Evolutionary conservation across 1,284 basidiomycete species (phyloP), one percentile per base, ranked within the genome.

Genomic region (Cutaneotrichosporon daszewskae): DNA sequence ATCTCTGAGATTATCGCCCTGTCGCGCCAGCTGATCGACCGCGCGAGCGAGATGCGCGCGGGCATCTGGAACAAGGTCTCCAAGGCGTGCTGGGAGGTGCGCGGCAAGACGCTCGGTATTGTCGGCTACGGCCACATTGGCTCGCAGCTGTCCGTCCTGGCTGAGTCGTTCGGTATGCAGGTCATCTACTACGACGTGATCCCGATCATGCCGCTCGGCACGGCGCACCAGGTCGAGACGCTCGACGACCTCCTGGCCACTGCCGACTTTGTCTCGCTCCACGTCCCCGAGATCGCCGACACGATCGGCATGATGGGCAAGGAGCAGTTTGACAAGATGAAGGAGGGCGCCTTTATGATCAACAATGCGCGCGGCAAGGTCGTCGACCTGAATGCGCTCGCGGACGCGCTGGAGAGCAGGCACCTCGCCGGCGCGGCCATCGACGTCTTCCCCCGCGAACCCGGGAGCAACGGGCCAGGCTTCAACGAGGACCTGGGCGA

Each of bases 1-100:
- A 84, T 99, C 68, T 80, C 83, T 50, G 95, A 99, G 73, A 78
- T 97, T 62, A 83, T 99, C 61, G 84, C 84, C 6, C 83, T 99
- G 51, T 95, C 95, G 12, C 85, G 95, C 31, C 95, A 99, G 70
- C 80, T 96, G 55, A 82, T 85, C 57, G 88, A 99, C 72, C 85
- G 95, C 45, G 76, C 84, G 14, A 80, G 77, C 58, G 95, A 99
- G 74, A 80, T 99, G 76, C 82, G 83, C 46, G 75, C 80, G 19
- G 94, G 94, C 36, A 75, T 85, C 56, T 99, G 95, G 95, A 98
- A 99, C 79, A 99, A 99, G 75, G 85, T 96, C 61, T 95, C 90
- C 59, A 96, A 95, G 71, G 83, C 84, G 53, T 99, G 95, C 75
- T 98, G 89, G 88, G 95, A 99, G 73, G 76, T 98, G 53, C 84